These are phyloP conservation scores for Ophiostoma novo-ulmi DNA, from an alignment of 2,329 filamentous ascomycete species.

Conservation along the genomic window DNA sequence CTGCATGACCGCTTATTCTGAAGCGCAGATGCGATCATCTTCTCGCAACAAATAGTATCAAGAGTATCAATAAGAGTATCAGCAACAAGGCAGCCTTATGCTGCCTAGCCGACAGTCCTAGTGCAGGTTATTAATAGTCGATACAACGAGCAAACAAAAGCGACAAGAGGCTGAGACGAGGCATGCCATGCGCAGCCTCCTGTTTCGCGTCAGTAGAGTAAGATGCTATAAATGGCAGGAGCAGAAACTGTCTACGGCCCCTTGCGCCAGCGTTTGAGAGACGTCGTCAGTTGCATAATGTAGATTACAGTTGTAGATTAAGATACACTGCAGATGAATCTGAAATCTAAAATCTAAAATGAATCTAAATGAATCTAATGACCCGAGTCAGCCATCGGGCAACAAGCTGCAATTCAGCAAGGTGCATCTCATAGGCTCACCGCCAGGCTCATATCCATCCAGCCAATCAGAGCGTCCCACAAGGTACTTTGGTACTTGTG, in stretches of 20 bases:
- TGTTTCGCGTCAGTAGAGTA: background rate
- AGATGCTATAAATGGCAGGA: background rate
- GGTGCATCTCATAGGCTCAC: constrained; percentile 2
- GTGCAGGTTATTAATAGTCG: background rate
- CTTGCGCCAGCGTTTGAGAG: background rate
- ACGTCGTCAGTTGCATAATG: background rate
- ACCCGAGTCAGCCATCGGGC: background rate
- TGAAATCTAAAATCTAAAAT: background rate
- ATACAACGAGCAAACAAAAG: background rate
- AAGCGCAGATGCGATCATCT: too few relatives aligned
- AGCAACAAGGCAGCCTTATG: background rate
- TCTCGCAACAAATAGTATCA: too few relatives aligned
- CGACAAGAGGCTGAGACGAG: constrained; percentile 1
- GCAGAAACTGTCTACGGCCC: background rate
- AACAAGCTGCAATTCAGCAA: background rate
- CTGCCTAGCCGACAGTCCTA: background rate
- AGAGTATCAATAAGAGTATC: background rate
- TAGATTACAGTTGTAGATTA: background rate
- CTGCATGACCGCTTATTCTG: background rate
- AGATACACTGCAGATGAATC: background rate
- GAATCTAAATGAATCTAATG: background rate
- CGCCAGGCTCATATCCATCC: background rate
- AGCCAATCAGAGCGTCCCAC: background rate
- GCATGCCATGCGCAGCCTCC: constrained; percentile 1
- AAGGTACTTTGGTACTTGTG: background rate